Percentiles rank a stretch among this genome's conserved stretches.
Evolutionary conservation across 768 basidiomycete genomes (phyloP).

Genomic region (Lentinus brumalis): DNA sequence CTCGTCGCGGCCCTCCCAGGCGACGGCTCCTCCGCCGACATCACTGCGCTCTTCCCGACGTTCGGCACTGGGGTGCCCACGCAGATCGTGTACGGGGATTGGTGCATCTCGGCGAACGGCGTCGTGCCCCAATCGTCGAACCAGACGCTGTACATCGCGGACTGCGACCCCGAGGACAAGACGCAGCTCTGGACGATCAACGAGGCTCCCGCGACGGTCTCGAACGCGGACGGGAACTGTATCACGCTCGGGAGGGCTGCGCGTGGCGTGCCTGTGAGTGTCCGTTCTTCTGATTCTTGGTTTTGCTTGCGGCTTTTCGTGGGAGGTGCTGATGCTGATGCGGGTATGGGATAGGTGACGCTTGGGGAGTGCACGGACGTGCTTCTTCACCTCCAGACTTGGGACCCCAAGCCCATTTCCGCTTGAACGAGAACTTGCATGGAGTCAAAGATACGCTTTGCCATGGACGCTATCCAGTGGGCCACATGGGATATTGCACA

Average conservation of each 20-base stretch:
- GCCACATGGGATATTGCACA: too few species aligned
- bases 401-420: constrained; percentile 7
- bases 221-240: constrained; percentile 20
- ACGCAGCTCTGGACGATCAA: constrained; percentile 13
- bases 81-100: constrained; percentile 9
- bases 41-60: constrained; percentile 5
- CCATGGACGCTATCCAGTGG: too few species aligned
- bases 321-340: background rate
- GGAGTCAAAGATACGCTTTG: too few species aligned
- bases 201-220: constrained; percentile 11
- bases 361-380: constrained; percentile 1
- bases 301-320: background rate
- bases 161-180: constrained; percentile 7
- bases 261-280: constrained; percentile 4
- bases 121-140: constrained; percentile 5
- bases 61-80: constrained; percentile 2
- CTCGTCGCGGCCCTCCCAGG: constrained; percentile 3
- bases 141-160: constrained; percentile 8
- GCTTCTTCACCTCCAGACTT: constrained; percentile 7
- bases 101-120: constrained; percentile 13
- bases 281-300: background rate
- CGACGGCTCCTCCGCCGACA: constrained; percentile 11
- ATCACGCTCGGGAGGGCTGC: constrained; percentile 14
- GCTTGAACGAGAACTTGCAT: background rate
- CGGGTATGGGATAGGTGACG: background rate